Evolutionary conservation across 805 yeast genomes (phyloP), one percentile per base, ranked within the genome.

Genomic region (Ogataea methanolica): DNA sequence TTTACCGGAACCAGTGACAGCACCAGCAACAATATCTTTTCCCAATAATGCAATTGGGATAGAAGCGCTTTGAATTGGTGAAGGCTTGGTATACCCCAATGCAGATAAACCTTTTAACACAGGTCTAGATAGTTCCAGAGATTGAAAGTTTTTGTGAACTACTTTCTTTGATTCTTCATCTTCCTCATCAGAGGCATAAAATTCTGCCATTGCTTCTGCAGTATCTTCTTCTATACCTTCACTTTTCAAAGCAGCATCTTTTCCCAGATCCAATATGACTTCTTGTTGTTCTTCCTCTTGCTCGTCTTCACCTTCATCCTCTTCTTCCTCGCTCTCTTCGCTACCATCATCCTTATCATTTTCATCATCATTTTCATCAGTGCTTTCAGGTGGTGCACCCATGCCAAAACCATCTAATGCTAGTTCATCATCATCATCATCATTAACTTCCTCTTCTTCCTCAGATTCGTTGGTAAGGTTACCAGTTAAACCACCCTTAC

Each of bases 1-100:
- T 67, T 94, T 94, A 78, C 99, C 99, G 19, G 98, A 92, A 72
- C 99, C 99, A 5, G 99, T 94, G 22, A 88, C 96, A 34, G 99
- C 99, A 74, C 98, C 98, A 16, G 98, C 99, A 59, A 94, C 97
- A 44, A 94, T 82, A 68, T 94, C 99, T 63, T 88, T 92, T 59
- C 99, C 99, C 52, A 88, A 65, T 37, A 94, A 73, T 1, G 97
- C 96, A 48, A 92, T 82, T 14, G 99, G 99, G 52, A 94, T 91
- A 8, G 96, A 81, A 0, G 97, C 87, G 51, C 91, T 75, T 72
- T 94, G 99, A 70, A 94, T 88, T 14, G 97, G 96, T 0, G 97
- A 86, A 7, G 99, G 99, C 43, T 77, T 79, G n/a, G 81, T 63
- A 65, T 91, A 94, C 6, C 96, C 96, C 36, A 94, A 72, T 33